Base-by-base conservation (phyloP, 2,329 filamentous ascomycete genomes). In the Calonectria naviculata region DNA sequence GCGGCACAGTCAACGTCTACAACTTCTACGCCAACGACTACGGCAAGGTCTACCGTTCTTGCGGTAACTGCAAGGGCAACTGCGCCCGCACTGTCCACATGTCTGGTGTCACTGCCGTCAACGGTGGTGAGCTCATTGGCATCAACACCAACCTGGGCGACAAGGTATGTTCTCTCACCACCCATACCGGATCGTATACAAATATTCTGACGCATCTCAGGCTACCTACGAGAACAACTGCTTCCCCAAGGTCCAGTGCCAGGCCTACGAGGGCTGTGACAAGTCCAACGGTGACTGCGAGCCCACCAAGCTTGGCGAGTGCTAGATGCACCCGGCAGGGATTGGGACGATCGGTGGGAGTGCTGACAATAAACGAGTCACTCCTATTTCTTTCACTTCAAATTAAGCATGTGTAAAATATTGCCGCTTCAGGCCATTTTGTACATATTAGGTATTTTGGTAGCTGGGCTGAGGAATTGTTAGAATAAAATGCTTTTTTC, bases 1-100 rank as follows among this genome's bases (percentile, higher is more conserved):
- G 84, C 61, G 85, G 85, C 0, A 85, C 83, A 10, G 83, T 87
- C 21, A 81, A 81, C 65, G 81, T 83, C 36, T 73, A 83, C 73
- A 83, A 84, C 72, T 83, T 84, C 78, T 85, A 85, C 64, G 85
- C 82, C 70, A 80, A 84, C 6, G 82, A 87, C 78, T 87, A 87
- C 70, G 86, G 86, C 63, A 88, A 88, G 76, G 80, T 78, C 1
- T 78, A 78, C 52, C 72, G 77, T 12, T 78, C 77, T 36, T 78
- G 77, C 24, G 77, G 77, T 1, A 78, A 78, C 65, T 78, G 77
- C 58, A 77, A 66, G 24, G 71, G 72, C 2, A 78, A 86, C 46
- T 83, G 83, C 72, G 81, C 80, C 46, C 83, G 86, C 7, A 84
- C 84, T 61, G 83, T 87, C 26, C 81, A 85, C 70, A 81, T 87